Evolutionary conservation across 305 asterid genomes (phyloP).

Genomic region (Andrographis paniculata): DNA sequence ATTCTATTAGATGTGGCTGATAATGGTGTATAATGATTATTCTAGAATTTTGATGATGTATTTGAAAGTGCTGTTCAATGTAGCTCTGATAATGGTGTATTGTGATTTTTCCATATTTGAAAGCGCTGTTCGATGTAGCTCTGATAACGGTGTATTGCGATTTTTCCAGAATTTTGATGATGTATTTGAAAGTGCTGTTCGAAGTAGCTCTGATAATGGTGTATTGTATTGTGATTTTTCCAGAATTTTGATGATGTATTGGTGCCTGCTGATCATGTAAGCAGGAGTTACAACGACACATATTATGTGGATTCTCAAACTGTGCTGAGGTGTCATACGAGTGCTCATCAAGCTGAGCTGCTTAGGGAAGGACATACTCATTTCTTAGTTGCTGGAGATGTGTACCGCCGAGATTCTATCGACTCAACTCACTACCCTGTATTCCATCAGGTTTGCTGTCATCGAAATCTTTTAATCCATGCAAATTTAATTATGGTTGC

Average conservation of each 20-base stretch:
- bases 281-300: constrained; percentile 97
- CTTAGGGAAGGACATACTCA: constrained; percentile 62
- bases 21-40: constrained; percentile 7
- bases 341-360: constrained; percentile 96
- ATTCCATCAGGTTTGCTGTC: constrained; percentile 87
- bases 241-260: constrained; percentile 98
- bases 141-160: too few relatives aligned
- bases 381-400: constrained; percentile 94
- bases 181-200: too few relatives aligned
- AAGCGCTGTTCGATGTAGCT: too few relatives aligned
- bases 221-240: constrained; percentile 22
- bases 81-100: too few relatives aligned
- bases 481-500: not conserved
- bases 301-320: constrained; percentile 89
- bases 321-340: constrained; percentile 91
- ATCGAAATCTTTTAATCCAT: not conserved
- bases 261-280: constrained; percentile 93
- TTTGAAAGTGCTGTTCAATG: too few relatives aligned
- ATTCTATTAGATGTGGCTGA: constrained; percentile 13
- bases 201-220: too few relatives aligned
- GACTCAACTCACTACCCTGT: constrained; percentile 96
- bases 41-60: too few relatives aligned
- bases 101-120: too few relatives aligned
- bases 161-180: too few relatives aligned
- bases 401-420: constrained; percentile 88